Evolutionary conservation across 495 filamentous ascomycete species (phyloP).

Genomic region (Trypethelium eluteriae): DNA sequence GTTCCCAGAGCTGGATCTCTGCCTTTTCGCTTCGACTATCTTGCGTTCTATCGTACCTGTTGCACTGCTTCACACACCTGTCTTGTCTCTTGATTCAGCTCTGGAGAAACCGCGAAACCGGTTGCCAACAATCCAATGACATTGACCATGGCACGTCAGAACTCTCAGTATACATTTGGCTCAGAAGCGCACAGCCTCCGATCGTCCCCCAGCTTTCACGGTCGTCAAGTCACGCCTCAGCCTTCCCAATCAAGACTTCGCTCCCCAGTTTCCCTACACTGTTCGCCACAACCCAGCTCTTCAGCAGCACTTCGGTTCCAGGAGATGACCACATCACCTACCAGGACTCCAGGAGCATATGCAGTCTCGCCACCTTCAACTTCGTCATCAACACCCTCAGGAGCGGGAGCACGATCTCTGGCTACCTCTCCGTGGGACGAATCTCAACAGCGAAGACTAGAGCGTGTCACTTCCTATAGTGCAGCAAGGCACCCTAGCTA

Average conservation of each 20-base stretch:
- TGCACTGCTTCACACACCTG: neutral
- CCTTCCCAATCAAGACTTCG: neutral
- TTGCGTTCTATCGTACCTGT: neutral
- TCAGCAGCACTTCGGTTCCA: neutral
- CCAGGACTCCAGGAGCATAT: neutral
- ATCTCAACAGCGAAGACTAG: neutral
- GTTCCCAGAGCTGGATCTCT: constrained; percentile 8
- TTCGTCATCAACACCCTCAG: constrained; percentile 3
- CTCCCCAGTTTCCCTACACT: neutral
- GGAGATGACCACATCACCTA: neutral
- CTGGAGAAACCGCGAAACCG: neutral
- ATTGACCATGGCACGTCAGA: neutral
- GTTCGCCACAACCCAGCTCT: neutral
- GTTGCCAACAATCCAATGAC: neutral
- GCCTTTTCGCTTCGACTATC: neutral
- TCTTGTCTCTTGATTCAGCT: neutral
- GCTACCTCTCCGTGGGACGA: neutral
- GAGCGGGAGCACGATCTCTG: neutral
- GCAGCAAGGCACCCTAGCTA: neutral
- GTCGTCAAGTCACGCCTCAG: constrained; percentile 8
- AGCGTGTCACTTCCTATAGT: neutral
- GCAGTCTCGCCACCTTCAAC: neutral
- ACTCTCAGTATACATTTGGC: neutral
- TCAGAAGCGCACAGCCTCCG: neutral
- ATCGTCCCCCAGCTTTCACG: neutral